phyloP scores from a whole-genome alignment of 2,329 filamentous ascomycete genomes.

The Waltergamsia citrina region DNA sequence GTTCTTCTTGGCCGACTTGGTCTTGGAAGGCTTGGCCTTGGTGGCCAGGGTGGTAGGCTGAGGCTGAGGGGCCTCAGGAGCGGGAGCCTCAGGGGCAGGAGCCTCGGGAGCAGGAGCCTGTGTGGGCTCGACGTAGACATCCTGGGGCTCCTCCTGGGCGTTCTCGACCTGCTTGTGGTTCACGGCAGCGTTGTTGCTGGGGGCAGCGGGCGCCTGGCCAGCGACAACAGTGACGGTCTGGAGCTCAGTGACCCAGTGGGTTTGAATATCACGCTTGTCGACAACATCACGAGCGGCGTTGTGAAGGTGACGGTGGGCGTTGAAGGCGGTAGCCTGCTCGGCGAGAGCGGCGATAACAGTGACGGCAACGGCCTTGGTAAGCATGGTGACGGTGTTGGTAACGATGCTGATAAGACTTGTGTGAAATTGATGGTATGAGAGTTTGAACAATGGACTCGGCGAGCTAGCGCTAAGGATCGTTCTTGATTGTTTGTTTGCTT shows the following conservation, averaged over 20 bases:
- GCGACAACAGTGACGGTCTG: slow-evolving; percentile 27
- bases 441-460: neutral
- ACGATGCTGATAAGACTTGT: neutral
- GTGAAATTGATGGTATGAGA: neutral
- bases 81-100: slow-evolving; percentile 3
- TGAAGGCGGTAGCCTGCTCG: slow-evolving; percentile 31
- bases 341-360: slow-evolving; percentile 32
- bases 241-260: slow-evolving; percentile 18
- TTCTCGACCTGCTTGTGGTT: slow-evolving; percentile 3
- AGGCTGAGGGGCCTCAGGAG: neutral
- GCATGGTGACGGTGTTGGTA: slow-evolving; percentile 24
- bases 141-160: slow-evolving; percentile 3
- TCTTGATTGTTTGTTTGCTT: too few species aligned
- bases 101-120: slow-evolving; percentile 6
- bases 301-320: slow-evolving; percentile 31
- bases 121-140: neutral
- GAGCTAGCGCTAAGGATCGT: too few species aligned
- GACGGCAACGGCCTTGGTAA: slow-evolving; percentile 27
- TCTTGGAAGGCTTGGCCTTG: slow-evolving; percentile 1
- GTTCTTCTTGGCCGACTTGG: too few species aligned
- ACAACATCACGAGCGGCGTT: slow-evolving; percentile 21
- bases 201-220: slow-evolving; percentile 11
- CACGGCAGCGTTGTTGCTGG: slow-evolving; percentile 2
- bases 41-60: neutral
- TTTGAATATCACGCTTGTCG: slow-evolving; percentile 19